Evolutionary conservation across 805 yeast species (phyloP), one percentile per base, ranked within the genome.

Genomic region (Clavispora fructus): DNA sequence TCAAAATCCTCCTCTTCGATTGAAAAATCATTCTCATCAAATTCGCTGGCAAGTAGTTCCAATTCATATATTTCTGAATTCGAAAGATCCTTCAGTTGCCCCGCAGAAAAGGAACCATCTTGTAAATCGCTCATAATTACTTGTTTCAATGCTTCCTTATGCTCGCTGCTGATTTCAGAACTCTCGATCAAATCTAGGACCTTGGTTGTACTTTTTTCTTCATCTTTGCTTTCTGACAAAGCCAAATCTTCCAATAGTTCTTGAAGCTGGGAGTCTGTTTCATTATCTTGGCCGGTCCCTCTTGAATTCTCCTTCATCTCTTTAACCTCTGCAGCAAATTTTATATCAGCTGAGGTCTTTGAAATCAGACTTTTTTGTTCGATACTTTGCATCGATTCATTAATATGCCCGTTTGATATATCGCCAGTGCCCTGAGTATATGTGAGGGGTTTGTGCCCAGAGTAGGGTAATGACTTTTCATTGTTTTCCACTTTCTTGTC

Each of bases 11-110:
- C 28, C 17, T 13, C 14, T 12, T 45, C 49, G 7, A 39, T 40
- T 5, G 35, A 43, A 4, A 32, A 9, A n/a, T 46, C 44, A 7
- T 28, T 14, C 4, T 62, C 69, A 27, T 63, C 67, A 12, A 78
- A 53, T n/a, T 77, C 77, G 43, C 74, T 78, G 0, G 84, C 82
- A 2, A 80, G 63, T 23, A 80, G 42, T 49, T 81, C 85, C 13
- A 82, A 59, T 44, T 80, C 79, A 1, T 78, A 57, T 8, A 80
- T 26, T 16, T 33, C 25, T 8, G 25, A 7, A 9, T 33, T 33
- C n/a, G 23, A 19, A 19, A 19, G 23, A 19, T 19, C 17, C 16
- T 9, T 14, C 7, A 14, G 10, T 5, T 31, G 17, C 9, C n/a
- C 17, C 14, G 16, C 10, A 14, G 35, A 13, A 31, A n/a, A n/a